Evolutionary conservation across 345 rosid species (phyloP), one percentile per base, ranked within the genome.

Genomic region (Citropsis articulata): DNA sequence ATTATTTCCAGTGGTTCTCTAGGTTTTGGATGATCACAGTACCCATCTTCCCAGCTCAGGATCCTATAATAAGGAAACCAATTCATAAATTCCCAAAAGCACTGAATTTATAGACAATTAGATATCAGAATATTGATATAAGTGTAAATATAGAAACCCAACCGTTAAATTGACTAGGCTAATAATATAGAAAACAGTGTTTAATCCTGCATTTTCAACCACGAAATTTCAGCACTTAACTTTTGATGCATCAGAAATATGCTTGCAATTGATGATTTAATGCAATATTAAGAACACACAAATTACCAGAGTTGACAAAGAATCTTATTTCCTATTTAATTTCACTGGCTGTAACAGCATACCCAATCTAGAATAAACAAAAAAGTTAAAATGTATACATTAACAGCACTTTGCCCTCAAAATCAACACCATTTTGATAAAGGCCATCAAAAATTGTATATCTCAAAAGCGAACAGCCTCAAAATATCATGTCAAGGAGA

Each of bases 21-120:
- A 75, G 88, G 84, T 80, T 72, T 83, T 63, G 81, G 83, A 73
- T 81, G 75, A 65, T 76, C 85, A 75, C 70, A 83, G 70, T 79
- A 83, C 25, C 93, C 91, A 80, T 91, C 93, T 82, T 89, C 90
- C 93, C 90, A 89, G 68, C 82, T 85, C 82, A 91, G 83, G 67
- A 77, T 61, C 88, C 95, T 91, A 27, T 35, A 31, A 30, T 14
- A 57, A 16, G 10, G 30, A 40, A 66, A 66, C 50, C 4, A 53
- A 56, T 24, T 36, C 31, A 12, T 13, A 48, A 56, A 55, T 33
- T 40, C 68, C 27, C 10, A 64, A 48, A 63, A 48, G 14, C 2
- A 48, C 7, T 4, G 33, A 76, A 76, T 16, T 56, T 35, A 12
- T 31, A 64, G 30, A 21, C 22, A 28, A 24, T 40, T 56, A 9